These are phyloP conservation scores for Papiliotrema laurentii DNA, from an alignment of 1,284 basidiomycete genomes.

Conservation along the genomic window DNA sequence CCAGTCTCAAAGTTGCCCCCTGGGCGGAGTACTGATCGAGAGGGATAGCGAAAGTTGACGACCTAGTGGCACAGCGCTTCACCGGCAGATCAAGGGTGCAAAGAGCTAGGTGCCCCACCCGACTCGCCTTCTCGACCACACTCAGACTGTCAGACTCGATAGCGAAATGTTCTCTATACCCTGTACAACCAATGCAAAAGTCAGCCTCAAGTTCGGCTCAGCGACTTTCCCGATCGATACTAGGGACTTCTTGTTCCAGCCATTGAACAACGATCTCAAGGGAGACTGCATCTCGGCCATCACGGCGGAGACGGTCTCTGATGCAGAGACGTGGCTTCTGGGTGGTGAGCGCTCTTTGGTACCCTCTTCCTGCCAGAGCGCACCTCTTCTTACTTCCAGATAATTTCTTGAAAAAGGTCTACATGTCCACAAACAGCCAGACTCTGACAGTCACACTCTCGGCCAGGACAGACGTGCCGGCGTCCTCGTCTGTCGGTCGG, in stretches of 20 bases:
- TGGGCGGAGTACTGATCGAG: constrained; percentile 19
- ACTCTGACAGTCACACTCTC: constrained; percentile 18
- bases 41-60: background rate
- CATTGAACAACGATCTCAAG: constrained; percentile 58
- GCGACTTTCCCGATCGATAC: constrained; percentile 20
- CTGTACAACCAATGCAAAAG: constrained; percentile 61
- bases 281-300: constrained; percentile 74
- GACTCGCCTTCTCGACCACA: background rate
- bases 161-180: constrained; percentile 71
- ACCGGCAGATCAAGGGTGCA: constrained; percentile 61
- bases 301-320: constrained; percentile 59
- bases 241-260: constrained; percentile 64
- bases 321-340: constrained; percentile 64
- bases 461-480: constrained; percentile 13
- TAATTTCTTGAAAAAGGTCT: constrained; percentile 28
- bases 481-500: constrained; percentile 7
- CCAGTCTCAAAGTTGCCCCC: constrained; percentile 48
- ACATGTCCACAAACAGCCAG: constrained; percentile 21
- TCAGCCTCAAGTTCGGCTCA: constrained; percentile 65
- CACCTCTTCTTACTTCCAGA: constrained; percentile 7
- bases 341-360: constrained; percentile 9
- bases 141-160: constrained; percentile 50
- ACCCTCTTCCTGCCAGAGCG: background rate
- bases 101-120: constrained; percentile 3
- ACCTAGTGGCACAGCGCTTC: constrained; percentile 55